Conservation (phyloP, 108 stramenopile genomes). For the Nitzschia palea region DNA sequence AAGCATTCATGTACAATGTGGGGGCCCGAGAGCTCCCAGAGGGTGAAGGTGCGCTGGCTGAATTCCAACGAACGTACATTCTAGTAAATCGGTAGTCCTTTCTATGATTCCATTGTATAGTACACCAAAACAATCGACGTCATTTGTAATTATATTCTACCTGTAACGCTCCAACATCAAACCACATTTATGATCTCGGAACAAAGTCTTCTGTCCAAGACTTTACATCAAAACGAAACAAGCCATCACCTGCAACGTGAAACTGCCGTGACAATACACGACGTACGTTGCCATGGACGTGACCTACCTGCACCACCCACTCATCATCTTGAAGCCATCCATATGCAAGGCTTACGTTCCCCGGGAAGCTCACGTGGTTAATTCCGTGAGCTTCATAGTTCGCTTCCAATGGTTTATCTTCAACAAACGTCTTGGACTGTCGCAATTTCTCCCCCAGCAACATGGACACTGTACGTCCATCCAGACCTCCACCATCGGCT, state of each 20-base stretch:
- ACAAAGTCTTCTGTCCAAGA: slow-evolving; percentile 24
- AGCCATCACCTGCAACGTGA: slow-evolving; percentile 3
- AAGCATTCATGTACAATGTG: slow-evolving; percentile 81
- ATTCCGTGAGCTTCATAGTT: background rate
- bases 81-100: background rate
- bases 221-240: slow-evolving; percentile 26
- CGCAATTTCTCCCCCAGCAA: slow-evolving; percentile 51
- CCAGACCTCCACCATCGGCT: slow-evolving; percentile 71
- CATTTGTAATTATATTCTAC: too few relatives aligned
- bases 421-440: slow-evolving; percentile 21
- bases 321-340: slow-evolving; percentile 8
- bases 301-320: slow-evolving; percentile 26
- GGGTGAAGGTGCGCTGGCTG: slow-evolving; percentile 49
- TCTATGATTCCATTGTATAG: too few relatives aligned
- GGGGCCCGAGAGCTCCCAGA: slow-evolving; percentile 66
- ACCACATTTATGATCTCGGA: background rate
- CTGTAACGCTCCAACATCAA: background rate
- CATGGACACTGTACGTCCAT: slow-evolving; percentile 66
- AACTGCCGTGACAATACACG: slow-evolving; percentile 22
- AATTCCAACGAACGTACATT: slow-evolving; percentile 33
- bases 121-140: too few relatives aligned
- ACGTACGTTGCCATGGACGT: background rate
- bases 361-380: slow-evolving; percentile 22
- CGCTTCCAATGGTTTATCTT: slow-evolving; percentile 13
- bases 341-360: slow-evolving; percentile 19